Evolutionary conservation across 306 rosid species (phyloP).

Genomic region (Datisca glomerata): DNA sequence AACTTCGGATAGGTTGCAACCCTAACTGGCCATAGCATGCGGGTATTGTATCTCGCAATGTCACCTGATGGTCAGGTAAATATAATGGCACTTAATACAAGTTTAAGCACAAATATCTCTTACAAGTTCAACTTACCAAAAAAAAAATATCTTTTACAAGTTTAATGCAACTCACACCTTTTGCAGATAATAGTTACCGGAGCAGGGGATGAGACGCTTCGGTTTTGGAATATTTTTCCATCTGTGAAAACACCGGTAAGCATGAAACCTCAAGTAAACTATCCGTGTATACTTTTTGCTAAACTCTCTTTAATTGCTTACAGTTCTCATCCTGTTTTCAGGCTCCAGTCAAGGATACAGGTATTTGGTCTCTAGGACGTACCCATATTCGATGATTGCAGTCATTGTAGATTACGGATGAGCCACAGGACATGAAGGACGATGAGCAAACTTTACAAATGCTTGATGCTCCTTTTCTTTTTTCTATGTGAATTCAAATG

Average conservation of each 20-base stretch:
- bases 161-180: background rate
- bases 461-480: background rate
- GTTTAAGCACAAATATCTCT: too few relatives aligned
- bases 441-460: background rate
- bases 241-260: conserved; percentile 81
- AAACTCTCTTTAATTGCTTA: too few relatives aligned
- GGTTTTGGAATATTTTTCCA: conserved; percentile 93
- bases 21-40: conserved; percentile 92
- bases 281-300: too few relatives aligned
- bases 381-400: conserved; percentile 49
- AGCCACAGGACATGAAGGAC: background rate
- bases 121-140: background rate
- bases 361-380: conserved; percentile 87
- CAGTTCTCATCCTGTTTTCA: conserved; percentile 21
- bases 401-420: too few relatives aligned
- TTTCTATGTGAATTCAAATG: too few relatives aligned
- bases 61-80: conserved; percentile 98
- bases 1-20: conserved; percentile 63
- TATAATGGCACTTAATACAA: background rate
- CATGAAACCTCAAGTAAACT: too few relatives aligned
- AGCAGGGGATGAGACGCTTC: conserved; percentile 93
- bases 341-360: conserved; percentile 80
- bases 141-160: background rate
- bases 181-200: conserved; percentile 94
- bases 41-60: conserved; percentile 93